Percentiles rank a stretch among this genome's conserved stretches.
Conservation (phyloP, 2,329 filamentous ascomycete species). For the Cercospora janseana region DNA sequence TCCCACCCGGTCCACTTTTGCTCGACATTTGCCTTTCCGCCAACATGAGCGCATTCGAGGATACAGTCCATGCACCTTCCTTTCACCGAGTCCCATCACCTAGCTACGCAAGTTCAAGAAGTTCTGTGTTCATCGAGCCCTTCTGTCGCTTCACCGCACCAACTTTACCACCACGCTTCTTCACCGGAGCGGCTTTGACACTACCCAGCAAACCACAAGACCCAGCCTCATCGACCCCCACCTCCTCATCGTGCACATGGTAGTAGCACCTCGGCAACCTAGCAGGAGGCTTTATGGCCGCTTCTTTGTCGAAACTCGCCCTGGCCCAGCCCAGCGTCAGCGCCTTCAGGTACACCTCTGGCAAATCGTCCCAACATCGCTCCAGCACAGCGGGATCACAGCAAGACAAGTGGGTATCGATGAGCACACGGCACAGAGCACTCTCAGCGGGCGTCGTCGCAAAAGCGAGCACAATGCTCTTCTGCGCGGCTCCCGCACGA, state of each 20-base stretch:
- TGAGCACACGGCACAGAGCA: constrained; percentile 7
- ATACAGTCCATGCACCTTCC: too few relatives aligned
- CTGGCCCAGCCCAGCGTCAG: constrained; percentile 14
- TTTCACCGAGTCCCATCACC: too few relatives aligned
- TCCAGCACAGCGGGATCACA: constrained; percentile 5
- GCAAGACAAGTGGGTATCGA: constrained; percentile 2
- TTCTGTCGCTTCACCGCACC: background rate
- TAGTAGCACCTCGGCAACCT: constrained; percentile 2
- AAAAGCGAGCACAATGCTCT: background rate
- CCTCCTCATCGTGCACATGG: constrained; percentile 20
- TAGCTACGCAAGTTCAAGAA: too few relatives aligned
- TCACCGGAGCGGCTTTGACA: background rate
- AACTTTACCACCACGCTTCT: background rate
- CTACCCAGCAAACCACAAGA: background rate
- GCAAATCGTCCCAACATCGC: background rate
- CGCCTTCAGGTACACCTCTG: background rate
- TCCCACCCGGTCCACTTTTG: too few relatives aligned
- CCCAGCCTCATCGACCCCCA: background rate
- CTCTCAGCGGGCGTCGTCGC: background rate
- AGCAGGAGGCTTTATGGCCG: background rate
- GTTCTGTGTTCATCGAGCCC: too few relatives aligned
- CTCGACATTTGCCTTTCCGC: too few relatives aligned
- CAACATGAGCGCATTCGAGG: too few relatives aligned
- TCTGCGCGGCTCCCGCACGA: background rate
- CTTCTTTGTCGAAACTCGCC: background rate